Conservation (phyloP, 805 yeast species). For the Lipomyces sp. region DNA sequence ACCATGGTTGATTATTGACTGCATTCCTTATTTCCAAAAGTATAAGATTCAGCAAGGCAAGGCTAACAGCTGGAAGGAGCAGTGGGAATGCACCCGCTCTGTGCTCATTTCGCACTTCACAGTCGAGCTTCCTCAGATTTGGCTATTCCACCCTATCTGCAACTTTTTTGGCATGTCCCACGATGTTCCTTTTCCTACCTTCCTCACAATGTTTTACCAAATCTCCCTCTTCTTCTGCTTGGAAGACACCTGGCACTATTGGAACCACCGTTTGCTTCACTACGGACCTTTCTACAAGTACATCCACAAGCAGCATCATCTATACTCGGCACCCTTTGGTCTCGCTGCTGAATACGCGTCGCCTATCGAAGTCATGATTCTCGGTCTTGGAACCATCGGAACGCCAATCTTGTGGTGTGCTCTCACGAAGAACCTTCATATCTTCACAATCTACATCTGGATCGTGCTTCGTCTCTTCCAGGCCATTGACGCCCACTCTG, state of each 20-base stretch:
- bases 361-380: slow-evolving; percentile 86
- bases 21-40: slow-evolving; percentile 79
- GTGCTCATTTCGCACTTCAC: slow-evolving; percentile 86
- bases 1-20: slow-evolving; percentile 90
- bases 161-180: slow-evolving; percentile 75
- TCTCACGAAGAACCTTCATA: slow-evolving; percentile 75
- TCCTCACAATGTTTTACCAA: slow-evolving; percentile 64
- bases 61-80: slow-evolving; percentile 79
- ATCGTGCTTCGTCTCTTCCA: slow-evolving; percentile 85
- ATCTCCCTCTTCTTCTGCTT: slow-evolving; percentile 76
- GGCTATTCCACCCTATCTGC: slow-evolving; percentile 96
- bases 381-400: slow-evolving; percentile 96
- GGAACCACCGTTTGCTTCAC: slow-evolving; percentile 91
- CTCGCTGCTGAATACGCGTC: slow-evolving; percentile 97
- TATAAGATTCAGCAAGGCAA: slow-evolving; percentile 90
- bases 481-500: slow-evolving; percentile 97
- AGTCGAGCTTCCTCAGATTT: slow-evolving; percentile 94
- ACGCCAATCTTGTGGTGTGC: slow-evolving; percentile 85
- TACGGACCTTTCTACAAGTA: slow-evolving; percentile 86
- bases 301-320: slow-evolving; percentile 97
- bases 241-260: slow-evolving; percentile 97
- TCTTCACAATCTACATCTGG: slow-evolving; percentile 90
- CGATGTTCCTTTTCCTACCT: slow-evolving; percentile 82
- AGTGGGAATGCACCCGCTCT: slow-evolving; percentile 87
- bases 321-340: slow-evolving; percentile 98